Evolutionary conservation across 306 rosid genomes (phyloP).

Genomic region (Medicago lupulina): DNA sequence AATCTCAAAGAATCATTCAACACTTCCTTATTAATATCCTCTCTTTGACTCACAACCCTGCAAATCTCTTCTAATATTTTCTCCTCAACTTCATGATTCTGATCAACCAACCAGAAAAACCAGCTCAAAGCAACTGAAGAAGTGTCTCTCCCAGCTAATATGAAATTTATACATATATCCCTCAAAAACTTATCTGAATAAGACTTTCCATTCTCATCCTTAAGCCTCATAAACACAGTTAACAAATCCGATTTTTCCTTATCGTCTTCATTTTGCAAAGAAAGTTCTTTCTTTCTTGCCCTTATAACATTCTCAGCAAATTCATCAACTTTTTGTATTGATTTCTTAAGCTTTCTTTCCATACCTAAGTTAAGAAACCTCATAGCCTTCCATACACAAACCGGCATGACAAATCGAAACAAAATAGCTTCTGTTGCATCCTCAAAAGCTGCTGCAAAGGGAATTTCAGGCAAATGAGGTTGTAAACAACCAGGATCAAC

Average conservation of each 20-base stretch:
- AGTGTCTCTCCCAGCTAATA: background rate
- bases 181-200: background rate
- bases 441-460: background rate
- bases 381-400: background rate
- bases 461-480: background rate
- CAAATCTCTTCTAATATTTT: background rate
- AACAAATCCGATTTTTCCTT: background rate
- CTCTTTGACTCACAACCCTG: background rate
- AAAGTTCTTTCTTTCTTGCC: background rate
- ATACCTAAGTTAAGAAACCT: background rate
- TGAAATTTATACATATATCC: background rate
- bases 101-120: background rate
- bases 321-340: background rate
- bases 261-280: background rate
- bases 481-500: slow-evolving; percentile 1
- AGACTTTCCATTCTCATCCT: background rate
- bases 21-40: background rate
- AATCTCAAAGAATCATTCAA: background rate
- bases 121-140: background rate
- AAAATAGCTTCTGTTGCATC: background rate
- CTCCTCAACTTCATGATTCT: background rate
- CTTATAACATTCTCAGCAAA: background rate
- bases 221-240: background rate
- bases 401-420: background rate
- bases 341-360: background rate